These are phyloP conservation scores for Fragilaria crotonensis DNA, from an alignment of 108 stramenopile species.

Conservation along the genomic window DNA sequence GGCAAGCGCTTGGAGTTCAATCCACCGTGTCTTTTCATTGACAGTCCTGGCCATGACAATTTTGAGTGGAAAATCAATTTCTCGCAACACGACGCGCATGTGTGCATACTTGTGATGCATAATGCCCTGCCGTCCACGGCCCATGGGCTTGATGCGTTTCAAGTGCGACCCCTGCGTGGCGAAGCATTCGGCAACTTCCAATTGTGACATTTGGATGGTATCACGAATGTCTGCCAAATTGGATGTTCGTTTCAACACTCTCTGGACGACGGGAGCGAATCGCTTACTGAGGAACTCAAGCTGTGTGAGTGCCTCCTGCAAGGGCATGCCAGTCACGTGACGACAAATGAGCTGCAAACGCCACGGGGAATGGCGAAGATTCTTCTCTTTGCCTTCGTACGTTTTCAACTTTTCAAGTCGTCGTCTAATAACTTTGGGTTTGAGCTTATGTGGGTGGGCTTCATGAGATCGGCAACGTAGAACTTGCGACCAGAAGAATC, in stretches of 20 bases:
- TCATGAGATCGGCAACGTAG: background rate
- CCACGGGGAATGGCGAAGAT: constrained; percentile 76
- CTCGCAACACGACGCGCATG: constrained; percentile 65
- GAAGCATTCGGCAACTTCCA: constrained; percentile 85
- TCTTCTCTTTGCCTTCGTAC: constrained; percentile 48
- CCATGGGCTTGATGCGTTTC: constrained; percentile 71
- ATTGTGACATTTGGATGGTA: constrained; percentile 60
- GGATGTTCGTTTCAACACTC: constrained; percentile 59
- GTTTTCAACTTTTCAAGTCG: constrained; percentile 46
- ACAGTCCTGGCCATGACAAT: constrained; percentile 48
- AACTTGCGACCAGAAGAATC: background rate
- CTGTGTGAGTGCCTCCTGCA: constrained; percentile 75
- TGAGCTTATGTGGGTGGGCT: constrained; percentile 28
- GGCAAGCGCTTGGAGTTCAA: constrained; percentile 43
- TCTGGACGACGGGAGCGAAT: constrained; percentile 58
- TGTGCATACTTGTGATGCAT: constrained; percentile 61
- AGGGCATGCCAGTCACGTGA: constrained; percentile 56
- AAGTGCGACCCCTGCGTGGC: constrained; percentile 63
- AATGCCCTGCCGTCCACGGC: constrained; percentile 66
- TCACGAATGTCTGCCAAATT: constrained; percentile 64
- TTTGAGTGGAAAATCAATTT: constrained; percentile 77
- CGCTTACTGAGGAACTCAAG: constrained; percentile 60
- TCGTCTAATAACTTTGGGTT: constrained; percentile 59
- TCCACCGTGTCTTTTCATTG: constrained; percentile 68
- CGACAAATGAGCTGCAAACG: constrained; percentile 71